A percentile compares a stretch with the other conserved stretches of the same genome.
phyloP scores from a whole-genome alignment of 345 rosid genomes.

The Kernera saxatilis region DNA sequence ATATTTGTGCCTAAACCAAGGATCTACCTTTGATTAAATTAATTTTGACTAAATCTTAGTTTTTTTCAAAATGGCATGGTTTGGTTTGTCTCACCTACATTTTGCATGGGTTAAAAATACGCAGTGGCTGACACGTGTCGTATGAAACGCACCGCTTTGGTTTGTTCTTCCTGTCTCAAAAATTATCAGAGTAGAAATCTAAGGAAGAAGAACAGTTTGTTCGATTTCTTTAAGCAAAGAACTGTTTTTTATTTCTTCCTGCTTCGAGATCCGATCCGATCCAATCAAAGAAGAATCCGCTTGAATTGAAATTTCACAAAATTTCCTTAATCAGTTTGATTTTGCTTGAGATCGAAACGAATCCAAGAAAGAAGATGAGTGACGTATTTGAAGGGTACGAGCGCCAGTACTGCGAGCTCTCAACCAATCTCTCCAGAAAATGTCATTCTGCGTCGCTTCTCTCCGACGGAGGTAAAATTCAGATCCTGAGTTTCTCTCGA shows the following conservation, averaged over 20 bases:
- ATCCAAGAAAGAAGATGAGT: slow-evolving; percentile 48
- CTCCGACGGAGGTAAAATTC: slow-evolving; percentile 42
- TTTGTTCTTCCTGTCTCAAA: not conserved
- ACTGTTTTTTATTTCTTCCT: not conserved
- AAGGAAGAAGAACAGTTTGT: not conserved
- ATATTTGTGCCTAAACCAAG: too few species aligned
- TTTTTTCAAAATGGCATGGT: too few species aligned
- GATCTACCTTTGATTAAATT: too few species aligned
- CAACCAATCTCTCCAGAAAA: slow-evolving; percentile 71
- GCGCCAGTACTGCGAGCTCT: slow-evolving; percentile 91
- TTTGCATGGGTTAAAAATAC: not conserved
- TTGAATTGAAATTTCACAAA: not conserved
- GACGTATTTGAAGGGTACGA: slow-evolving; percentile 87
- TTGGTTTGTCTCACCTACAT: too few species aligned
- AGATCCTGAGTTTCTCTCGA: not conserved
- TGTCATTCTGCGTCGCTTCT: slow-evolving; percentile 58
- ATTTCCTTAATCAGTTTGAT: not conserved
- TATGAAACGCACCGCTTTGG: slow-evolving; percentile 5
- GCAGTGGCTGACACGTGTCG: not conserved
- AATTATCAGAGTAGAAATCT: not conserved
- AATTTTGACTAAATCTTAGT: too few species aligned
- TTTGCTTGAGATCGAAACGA: not conserved
- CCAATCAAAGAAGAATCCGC: not conserved
- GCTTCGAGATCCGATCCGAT: not conserved
- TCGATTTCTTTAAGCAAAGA: not conserved